phyloP scores from a whole-genome alignment of 2,329 filamentous ascomycete species.

The Curvularia lunata region DNA sequence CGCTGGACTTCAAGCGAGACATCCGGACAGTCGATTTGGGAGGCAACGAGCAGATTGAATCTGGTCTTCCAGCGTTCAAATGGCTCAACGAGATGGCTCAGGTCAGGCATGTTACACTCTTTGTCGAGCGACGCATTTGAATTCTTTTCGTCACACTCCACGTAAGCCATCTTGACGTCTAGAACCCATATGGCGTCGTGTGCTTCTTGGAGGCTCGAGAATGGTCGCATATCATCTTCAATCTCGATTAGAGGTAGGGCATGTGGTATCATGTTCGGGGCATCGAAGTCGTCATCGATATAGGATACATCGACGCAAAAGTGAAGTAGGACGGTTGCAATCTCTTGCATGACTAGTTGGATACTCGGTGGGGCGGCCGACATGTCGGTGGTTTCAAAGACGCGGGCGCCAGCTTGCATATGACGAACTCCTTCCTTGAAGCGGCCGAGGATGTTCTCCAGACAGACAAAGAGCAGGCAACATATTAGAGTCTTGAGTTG shows the following conservation, averaged over 20 bases:
- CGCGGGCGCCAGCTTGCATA: slow-evolving; percentile 13
- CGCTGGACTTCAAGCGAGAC: not conserved
- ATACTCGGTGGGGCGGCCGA: slow-evolving; percentile 3
- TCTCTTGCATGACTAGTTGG: slow-evolving; percentile 12
- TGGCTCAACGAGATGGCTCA: not conserved
- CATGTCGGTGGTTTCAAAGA: slow-evolving; percentile 10
- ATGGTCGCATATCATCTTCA: not conserved
- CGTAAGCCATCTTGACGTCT: not conserved
- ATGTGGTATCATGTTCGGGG: slow-evolving; percentile 11
- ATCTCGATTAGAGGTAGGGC: slow-evolving; percentile 11
- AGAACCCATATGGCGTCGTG: slow-evolving; percentile 5
- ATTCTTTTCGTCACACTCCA: not conserved
- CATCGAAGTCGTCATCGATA: slow-evolving; percentile 5
- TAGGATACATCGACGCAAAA: slow-evolving; percentile 14
- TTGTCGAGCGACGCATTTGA: not conserved
- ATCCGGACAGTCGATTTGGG: not conserved
- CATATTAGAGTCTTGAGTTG: slow-evolving; percentile 11
- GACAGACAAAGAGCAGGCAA: slow-evolving; percentile 19
- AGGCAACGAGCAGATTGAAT: not conserved
- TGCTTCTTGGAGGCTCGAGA: slow-evolving; percentile 1
- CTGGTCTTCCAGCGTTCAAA: not conserved
- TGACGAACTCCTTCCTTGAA: slow-evolving; percentile 14
- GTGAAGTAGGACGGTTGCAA: slow-evolving; percentile 14
- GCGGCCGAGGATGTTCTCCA: slow-evolving; percentile 17
- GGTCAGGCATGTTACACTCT: not conserved